Evolutionary conservation across 805 yeast genomes (phyloP), one percentile per base, ranked within the genome.

Genomic region (Candida arabinofermentans): DNA sequence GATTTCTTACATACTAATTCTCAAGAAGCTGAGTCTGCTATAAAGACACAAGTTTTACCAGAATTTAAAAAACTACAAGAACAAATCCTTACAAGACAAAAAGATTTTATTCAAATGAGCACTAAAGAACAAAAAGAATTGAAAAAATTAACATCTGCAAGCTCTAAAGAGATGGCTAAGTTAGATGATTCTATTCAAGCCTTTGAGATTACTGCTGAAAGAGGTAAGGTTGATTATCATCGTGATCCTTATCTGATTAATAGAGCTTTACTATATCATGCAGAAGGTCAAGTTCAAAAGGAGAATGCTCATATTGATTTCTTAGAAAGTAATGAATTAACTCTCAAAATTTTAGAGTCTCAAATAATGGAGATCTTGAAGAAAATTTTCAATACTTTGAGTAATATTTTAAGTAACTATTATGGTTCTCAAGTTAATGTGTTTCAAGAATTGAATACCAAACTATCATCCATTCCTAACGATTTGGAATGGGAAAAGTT

Each of bases 221-320:
- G 24, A 3, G 23, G 33, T 10, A 62, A 59, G 40, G 44, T 63
- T 7, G 74, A 71, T 24, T 60, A 64, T 39, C 55, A 59, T 35
- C 58, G 58, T 29, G 81, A 75, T 48, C 81, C 81, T 5, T 75
- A 68, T 47, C 50, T 74, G 22, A 46, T 66, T 34, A 67, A 68
- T 50, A 67, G 78, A 39, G 34, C 45, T 3, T 59, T 70, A 3
- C 42, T 64, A 22, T 51, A 57, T 34, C 57, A 64, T 35, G 69
- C 75, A 4, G 63, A 61, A 10, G 57, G 51, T 23, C 80, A 75
- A 55, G 49, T 75, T 23, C 56, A 55, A 31, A 66, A 66, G 48
- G 81, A 76, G 53, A 73, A 75, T 52, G 48, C 52, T 19, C 72
- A 71, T 45, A 58, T 70, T 18, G 76, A 71, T 42, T 70, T 71